Evolutionary conservation across 129 eudicot genomes (phyloP), one percentile per base, ranked within the genome.

Genomic region (Chrysanthemum seticuspe): DNA sequence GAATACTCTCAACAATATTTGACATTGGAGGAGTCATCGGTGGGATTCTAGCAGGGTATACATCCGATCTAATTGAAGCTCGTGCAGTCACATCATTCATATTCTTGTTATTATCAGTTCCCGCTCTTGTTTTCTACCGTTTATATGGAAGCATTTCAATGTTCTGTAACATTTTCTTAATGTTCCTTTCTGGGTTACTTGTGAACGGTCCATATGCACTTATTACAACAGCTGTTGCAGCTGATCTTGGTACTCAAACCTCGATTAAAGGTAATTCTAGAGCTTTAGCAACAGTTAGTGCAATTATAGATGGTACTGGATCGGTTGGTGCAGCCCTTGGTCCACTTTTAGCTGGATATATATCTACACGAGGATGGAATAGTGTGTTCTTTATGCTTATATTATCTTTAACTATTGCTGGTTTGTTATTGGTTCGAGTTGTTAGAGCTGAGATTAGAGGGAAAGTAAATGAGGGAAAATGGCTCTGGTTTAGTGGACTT

Each of bases 311-410:
- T 83, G 98, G 96, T 40, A 93, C 98, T 15, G 96, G 98, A 57
- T 89, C 98, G 44, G 91, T 89, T 62, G 98, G 98, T 67, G 98
- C 95, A 36, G 96, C 96, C 61, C 73, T 93, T 50, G 98, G 98
- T 15, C 98, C 98, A 4, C 92, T 93, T 89, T 74, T 93, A 55
- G 96, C 95, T 3, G 98, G 98, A 34, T 93, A 89, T 79, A 89
- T 93, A 54, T 93, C 96, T 12, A 84, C 96, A 25, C 79, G 86
- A 81, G 96, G 98, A 65, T 89, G 96, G 98, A 89, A 93, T 62
- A 85, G 84, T 45, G 96, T 89, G 49, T 93, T 93, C 72, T 79
- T 80, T 27, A 87, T 93, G 96, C 96, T 93, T 70, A 83, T 89
- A 36, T 75, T 83, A 63, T 92, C 98, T 7, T 67, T 89, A 56